A percentile compares a stretch with the other conserved stretches of the same genome.
Conservation (phyloP, 1,139 yeast genomes). For the Casaregolazyma suthepensis region DNA sequence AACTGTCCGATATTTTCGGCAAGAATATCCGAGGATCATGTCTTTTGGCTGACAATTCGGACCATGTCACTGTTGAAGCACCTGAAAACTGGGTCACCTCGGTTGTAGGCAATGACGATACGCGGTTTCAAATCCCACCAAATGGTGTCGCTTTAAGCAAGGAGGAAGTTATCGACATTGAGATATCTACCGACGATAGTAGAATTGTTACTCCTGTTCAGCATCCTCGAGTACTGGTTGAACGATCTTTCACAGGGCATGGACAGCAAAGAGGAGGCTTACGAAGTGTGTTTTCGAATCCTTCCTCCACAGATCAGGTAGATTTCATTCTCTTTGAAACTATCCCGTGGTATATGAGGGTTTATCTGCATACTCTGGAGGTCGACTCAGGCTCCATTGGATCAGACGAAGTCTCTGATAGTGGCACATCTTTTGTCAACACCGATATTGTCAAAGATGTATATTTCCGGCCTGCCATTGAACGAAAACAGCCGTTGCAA, state of each 20-base stretch:
- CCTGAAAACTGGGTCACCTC: conserved; percentile 24
- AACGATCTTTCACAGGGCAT: conserved; percentile 85
- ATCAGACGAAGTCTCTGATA: conserved; percentile 14
- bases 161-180: conserved; percentile 29
- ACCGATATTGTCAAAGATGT: conserved; percentile 46
- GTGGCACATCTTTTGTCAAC: conserved; percentile 14
- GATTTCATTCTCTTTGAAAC: conserved; percentile 67
- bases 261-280: conserved; percentile 90
- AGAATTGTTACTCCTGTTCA: conserved; percentile 29
- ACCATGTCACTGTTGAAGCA: conserved; percentile 27
- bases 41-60: conserved; percentile 34
- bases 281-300: conserved; percentile 69
- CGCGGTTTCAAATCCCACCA: background rate
- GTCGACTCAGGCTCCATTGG: conserved; percentile 13
- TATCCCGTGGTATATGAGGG: conserved; percentile 89
- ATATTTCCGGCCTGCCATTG: conserved; percentile 70
- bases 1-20: conserved; percentile 64
- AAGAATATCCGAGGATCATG: conserved; percentile 59
- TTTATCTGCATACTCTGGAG: conserved; percentile 65
- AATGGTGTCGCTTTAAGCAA: background rate
- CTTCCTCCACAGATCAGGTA: conserved; percentile 41
- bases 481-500: conserved; percentile 77
- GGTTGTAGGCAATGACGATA: conserved; percentile 4
- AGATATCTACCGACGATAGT: conserved; percentile 33
- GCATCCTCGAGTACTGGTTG: conserved; percentile 63